Base-by-base conservation (phyloP, 2,329 filamentous ascomycete species). In the Colletotrichum sidae region DNA sequence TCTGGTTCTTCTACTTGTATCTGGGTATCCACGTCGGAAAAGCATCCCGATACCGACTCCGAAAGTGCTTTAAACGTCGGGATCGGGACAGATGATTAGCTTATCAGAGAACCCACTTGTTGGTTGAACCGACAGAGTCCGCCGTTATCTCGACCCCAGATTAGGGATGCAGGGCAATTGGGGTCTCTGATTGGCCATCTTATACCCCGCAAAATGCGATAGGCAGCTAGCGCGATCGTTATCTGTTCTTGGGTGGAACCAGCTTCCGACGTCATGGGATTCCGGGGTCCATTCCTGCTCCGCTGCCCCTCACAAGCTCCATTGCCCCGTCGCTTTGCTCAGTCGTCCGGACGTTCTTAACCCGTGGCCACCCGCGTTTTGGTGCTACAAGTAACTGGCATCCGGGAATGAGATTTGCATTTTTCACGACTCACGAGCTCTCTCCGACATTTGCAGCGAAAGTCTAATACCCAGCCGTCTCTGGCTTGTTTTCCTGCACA, bases 261-360 rank as follows among this genome's bases (percentile, higher is more conserved):
- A 33, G 39, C 38, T 54, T n/a, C 45, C 51, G 46, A 60, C 56
- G 56, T 55, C 56, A 65, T 65, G 60, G 61, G 49, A 49, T 56
- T 60, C 37, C 15, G 45, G 37, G 17, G 11, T 41, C 13, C 46
- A 49, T 25, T 11, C 37, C 42, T 33, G 39, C 53, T 33, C 58
- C 63, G 47, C 47, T 52, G 47, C 63, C 63, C 63, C 58, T 64
- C 58, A 56, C 47, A 39, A 67, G 62, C 62, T 65, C 52, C 45
- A 25, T 4, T 25, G 25, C 1, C 25, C 3, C 25, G 25, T 5
- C 25, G 25, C 46, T 44, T 53, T 34, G 45, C 17, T 37, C 15
- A 49, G 47, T 35, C 52, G 42, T n/a, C 55, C 35, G 12, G 35
- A 45, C 58, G 35, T 62, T 62, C 62, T 65, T 65, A 65, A 62